Evolutionary conservation across 169 alveolate genomes (phyloP), one percentile per base, ranked within the genome.

Genomic region (Pseudocohnilembus persalinus): DNA sequence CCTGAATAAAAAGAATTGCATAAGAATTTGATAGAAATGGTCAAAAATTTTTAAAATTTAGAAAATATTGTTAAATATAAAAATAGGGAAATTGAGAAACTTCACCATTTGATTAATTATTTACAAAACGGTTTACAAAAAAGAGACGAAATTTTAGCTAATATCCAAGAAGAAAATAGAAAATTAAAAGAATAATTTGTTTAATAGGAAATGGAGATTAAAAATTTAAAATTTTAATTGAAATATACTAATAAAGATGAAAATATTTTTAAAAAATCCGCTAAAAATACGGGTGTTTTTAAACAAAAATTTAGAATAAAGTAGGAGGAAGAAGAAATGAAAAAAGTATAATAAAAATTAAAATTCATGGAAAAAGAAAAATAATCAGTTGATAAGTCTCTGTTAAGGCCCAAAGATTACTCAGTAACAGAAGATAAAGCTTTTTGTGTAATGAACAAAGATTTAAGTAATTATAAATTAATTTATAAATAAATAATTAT

Each of bases 41-140:
- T 79, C 25, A 34, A 49, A 63, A 49, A 79, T 64, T 74, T 76
- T 0, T 31, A 79, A 29, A 35, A 79, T 79, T 49, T 49, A 63
- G 84, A 79, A 30, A 79, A 79, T 63, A 63, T 79, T 15, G 77
- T 79, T 63, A 79, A 79, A 63, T 79, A 79, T 64, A 79, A 64
- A 63, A 79, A 79, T 31, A 79, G 49, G 64, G 84, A 79, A 31
- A 79, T 79, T 11, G 74, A 79, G 1, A 79, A 73, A 35, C 63
- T 79, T 6, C 29, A 79, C 20, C 49, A 49, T 35, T 31, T 79
- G 11, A 79, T 79, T 26, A 79, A 79, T 1, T 79, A 79, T 63
- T 29, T 79, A 24, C 34, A 74, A 63, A 49, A 49, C 0, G 84
- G 76, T n/a, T n/a, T 49, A 29, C 31, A 79, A 29, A 79, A 79